Conservation (phyloP, 805 yeast species). For the Brettanomyces nanus region DNA sequence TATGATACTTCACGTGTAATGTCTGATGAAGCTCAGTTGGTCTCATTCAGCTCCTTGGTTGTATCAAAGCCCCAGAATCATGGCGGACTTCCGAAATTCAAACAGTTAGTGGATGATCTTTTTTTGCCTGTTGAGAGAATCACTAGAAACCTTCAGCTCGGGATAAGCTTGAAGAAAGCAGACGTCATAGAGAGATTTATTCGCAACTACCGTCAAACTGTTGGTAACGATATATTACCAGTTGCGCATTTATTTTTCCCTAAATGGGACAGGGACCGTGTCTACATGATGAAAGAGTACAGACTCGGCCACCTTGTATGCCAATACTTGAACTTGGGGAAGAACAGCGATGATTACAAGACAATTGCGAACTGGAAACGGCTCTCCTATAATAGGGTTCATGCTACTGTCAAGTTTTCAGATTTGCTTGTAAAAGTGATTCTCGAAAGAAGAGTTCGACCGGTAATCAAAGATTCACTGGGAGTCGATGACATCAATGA, state of each 20-base stretch:
- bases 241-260: constrained; percentile 57
- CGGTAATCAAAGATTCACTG: constrained; percentile 16
- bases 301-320: constrained; percentile 43
- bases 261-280: constrained; percentile 42
- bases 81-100: constrained; percentile 33
- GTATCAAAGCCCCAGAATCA: constrained; percentile 30
- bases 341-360: constrained; percentile 52
- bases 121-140: constrained; percentile 33
- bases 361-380: constrained; percentile 39
- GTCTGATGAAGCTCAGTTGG: no score
- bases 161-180: constrained; percentile 7
- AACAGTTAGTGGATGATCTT: constrained; percentile 32
- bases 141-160: constrained; percentile 10
- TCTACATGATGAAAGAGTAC: constrained; percentile 57
- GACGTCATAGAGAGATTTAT: constrained; percentile 31
- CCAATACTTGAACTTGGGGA: constrained; percentile 49
- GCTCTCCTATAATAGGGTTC: constrained; percentile 26
- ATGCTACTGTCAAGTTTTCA: constrained; percentile 37
- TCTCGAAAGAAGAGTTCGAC: constrained; percentile 36
- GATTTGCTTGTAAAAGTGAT: constrained; percentile 42
- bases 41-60: no score
- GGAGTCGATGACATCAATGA: constrained; percentile 43
- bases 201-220: constrained; percentile 40
- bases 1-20: no score
- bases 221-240: constrained; percentile 61